Evolutionary conservation across 805 yeast species (phyloP), one percentile per base, ranked within the genome.

Genomic region (Ogataea siamensis): DNA sequence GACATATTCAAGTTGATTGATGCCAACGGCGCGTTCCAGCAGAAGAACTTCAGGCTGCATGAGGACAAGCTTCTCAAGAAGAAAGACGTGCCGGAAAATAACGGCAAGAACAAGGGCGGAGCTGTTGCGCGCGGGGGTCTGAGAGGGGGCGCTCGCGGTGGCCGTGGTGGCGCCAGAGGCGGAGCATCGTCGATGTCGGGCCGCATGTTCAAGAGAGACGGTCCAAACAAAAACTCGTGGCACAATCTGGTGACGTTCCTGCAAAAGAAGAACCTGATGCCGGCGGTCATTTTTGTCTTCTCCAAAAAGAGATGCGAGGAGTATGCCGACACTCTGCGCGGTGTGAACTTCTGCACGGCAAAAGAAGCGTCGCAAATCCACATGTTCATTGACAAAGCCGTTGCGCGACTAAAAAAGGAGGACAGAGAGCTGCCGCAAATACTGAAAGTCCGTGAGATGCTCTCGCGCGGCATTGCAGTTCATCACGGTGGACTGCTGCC

Each of bases 401-500:
- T 89, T 16, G 73, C 89, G 0, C 74, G 99, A 40, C 74, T 87
- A 58, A 87, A 86, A 53, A 83, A 80, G 51, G 99, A 93, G 54
- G 99, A 93, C 58, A 73, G 98, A 46, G 91, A 84, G 40, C 68
- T 93, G 33, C 98, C 99, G 1, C 99, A 93, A 63, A 91, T 93
- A 42, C 47, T 86, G 43, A 79, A 84, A 47, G 73, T 91, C 42
- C 73, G 94, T 49, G 95, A 87, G 20, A 69, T 91, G 72, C 63
- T 93, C 28, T 74, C 87, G 29, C 72, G 97, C 55, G 99, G 99
- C 40, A 84, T 93, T 45, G 97, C 96, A 0, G 94, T 89, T 2
- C 98, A 89, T 58, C 97, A 89, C 62, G 95, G 96, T 57, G 98
- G 98, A 1, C 64, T 89, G 42, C 64, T 89, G 40, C 98, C 98